These are phyloP conservation scores for Pneumocystis jirovecii DNA, from an alignment of 1,139 yeast genomes.

Conservation along the genomic window DNA sequence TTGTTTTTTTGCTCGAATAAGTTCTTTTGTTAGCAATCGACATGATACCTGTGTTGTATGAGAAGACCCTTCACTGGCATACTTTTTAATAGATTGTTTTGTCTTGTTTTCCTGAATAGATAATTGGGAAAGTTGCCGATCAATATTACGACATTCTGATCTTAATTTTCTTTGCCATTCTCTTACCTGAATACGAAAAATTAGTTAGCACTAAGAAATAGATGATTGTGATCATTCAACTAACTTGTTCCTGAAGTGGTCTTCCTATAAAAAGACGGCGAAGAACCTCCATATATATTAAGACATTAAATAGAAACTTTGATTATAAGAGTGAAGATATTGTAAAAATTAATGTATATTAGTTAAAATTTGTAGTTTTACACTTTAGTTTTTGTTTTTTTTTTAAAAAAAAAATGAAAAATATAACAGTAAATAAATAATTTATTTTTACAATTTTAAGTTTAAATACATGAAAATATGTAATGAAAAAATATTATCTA, in stretches of 20 bases:
- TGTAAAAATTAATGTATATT: neutral
- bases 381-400: neutral
- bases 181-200: constrained; percentile 23
- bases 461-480: neutral
- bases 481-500: neutral
- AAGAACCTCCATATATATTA: neutral
- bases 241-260: neutral
- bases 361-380: neutral
- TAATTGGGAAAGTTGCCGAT: constrained; percentile 50
- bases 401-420: neutral
- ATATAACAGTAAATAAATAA: too few relatives aligned
- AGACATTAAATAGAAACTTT: neutral
- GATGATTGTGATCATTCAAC: neutral
- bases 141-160: constrained; percentile 71
- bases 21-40: constrained; percentile 64
- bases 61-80: constrained; percentile 66
- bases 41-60: constrained; percentile 37
- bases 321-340: neutral
- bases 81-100: constrained; percentile 51
- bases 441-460: neutral
- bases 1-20: constrained; percentile 60
- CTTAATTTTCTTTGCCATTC: constrained; percentile 70
- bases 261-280: neutral
- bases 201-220: neutral
- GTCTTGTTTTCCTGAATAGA: constrained; percentile 47